Conservation (phyloP, 2,329 filamentous ascomycete genomes). For the Fusarium robinianum region DNA sequence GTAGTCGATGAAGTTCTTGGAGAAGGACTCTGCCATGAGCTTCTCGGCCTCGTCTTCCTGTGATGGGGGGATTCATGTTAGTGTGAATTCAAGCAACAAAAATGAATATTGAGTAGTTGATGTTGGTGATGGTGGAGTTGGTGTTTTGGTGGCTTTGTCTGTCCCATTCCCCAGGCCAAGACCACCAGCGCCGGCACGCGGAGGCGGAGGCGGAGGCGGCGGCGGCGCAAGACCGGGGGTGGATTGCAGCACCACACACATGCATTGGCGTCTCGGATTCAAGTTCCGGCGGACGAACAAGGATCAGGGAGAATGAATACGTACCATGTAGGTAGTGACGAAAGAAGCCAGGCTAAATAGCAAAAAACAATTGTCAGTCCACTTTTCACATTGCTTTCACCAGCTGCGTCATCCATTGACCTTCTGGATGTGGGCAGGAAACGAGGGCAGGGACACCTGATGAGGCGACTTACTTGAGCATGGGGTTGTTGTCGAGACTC, state of each 20-base stretch:
- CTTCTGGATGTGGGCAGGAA: not conserved
- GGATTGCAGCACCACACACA: no score
- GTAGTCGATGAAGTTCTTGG: slow-evolving; percentile 95
- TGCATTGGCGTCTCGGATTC: slow-evolving; percentile 18
- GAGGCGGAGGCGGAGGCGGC: no score
- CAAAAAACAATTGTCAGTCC: slow-evolving; percentile 9
- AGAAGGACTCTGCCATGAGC: slow-evolving; percentile 89
- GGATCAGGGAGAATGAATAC: slow-evolving; percentile 29
- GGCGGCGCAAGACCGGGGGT: no score
- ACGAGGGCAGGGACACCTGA: not conserved
- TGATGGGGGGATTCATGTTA: slow-evolving; percentile 15
- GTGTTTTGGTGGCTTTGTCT: slow-evolving; percentile 3
- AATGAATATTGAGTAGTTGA: not conserved
- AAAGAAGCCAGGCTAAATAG: slow-evolving; percentile 77
- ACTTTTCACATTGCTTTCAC: no score
- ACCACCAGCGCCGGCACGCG: no score
- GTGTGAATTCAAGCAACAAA: slow-evolving; percentile 23
- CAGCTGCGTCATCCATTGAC: no score
- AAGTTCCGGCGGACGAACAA: slow-evolving; percentile 1
- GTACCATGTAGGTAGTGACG: slow-evolving; percentile 93
- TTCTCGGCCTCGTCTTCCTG: slow-evolving; percentile 94
- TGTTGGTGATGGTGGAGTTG: slow-evolving; percentile 6
- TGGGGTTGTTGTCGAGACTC: slow-evolving; percentile 87
- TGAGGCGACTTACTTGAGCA: slow-evolving; percentile 66
- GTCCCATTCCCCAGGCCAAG: slow-evolving; percentile 20